Percentiles rank a stretch among this genome's conserved stretches.
These are phyloP conservation scores for Cryptosporidium felis DNA, from an alignment of 169 alveolate genomes.

Conservation along the genomic window DNA sequence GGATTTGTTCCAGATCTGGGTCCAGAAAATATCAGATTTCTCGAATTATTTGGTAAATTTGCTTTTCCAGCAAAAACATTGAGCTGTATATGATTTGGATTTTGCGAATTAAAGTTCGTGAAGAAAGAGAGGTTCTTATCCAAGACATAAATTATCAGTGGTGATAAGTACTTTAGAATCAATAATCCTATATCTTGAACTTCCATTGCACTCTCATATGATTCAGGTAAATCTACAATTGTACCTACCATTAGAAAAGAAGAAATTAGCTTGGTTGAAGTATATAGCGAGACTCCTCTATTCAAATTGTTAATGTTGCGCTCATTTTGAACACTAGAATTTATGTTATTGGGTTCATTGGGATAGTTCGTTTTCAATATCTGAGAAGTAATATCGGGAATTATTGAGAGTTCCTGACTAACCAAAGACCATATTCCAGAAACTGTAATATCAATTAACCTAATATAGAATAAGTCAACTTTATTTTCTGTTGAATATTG, in stretches of 20 bases:
- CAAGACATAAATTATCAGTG: slow-evolving; percentile 24
- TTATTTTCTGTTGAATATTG: neutral
- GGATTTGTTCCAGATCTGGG: neutral
- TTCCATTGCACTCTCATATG: neutral
- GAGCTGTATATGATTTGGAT: neutral
- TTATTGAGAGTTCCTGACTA: slow-evolving; percentile 17
- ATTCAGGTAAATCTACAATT: neutral
- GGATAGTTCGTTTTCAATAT: neutral
- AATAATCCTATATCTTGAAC: neutral
- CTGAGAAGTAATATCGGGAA: slow-evolving; percentile 11
- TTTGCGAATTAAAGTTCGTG: neutral
- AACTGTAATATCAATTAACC: slow-evolving; percentile 19
- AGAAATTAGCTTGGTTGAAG: slow-evolving; percentile 12
- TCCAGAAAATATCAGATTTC: neutral
- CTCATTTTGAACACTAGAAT: neutral
- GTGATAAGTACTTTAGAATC: slow-evolving; percentile 25
- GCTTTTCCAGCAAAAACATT: neutral
- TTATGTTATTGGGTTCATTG: neutral
- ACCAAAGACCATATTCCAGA: slow-evolving; percentile 50
- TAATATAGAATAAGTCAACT: slow-evolving; percentile 36
- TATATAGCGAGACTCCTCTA: slow-evolving; percentile 10
- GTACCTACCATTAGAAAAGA: slow-evolving; percentile 14
- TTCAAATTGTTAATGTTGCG: neutral
- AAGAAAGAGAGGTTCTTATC: neutral
- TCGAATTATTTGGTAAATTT: neutral